Base-by-base conservation (phyloP, 2,329 filamentous ascomycete genomes). In the Trichoderma gracile region DNA sequence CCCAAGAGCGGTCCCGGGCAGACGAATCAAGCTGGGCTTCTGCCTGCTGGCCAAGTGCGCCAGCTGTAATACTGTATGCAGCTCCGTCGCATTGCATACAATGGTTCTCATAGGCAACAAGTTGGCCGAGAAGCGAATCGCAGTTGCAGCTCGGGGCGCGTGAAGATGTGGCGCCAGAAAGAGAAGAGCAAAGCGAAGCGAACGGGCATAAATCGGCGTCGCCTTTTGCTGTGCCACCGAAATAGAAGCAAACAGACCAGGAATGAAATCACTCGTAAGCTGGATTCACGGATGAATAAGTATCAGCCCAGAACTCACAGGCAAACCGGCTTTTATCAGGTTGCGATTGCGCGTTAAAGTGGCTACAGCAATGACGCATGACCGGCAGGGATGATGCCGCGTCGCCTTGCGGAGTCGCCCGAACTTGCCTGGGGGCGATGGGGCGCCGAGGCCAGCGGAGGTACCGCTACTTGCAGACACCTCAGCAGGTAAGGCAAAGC, bases 311-410 rank as follows among this genome's bases (percentile, higher is more conserved):
- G 27, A 46, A 46, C 42, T 17, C 17, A n/a, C n/a, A 46, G 49
- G 54, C 21, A 62, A 62, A 38, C 59, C 59, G 59, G 59, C 47
- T 62, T 62, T 59, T 62, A 14, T 23, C 27, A n/a, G n/a, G n/a
- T 46, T 30, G 43, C 38, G 25, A 21, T 61, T 50, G 46, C 52
- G 65, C 63, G 65, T 45, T 66, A 65, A 66, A 66, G 65, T 66
- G 65, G 65, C 30, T 56, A 65, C 64, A 47, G 45, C 64, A 50
- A 63, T 63, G 64, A 63, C 58, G 64, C 58, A 63, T 65, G 58
- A 46, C 45, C 45, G 33, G 43, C 56, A 55, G 56, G 49, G 63
- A 60, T 38, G 33, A 38, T 59, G 54, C 25, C 17, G 55, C 56
- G 23, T 65, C 59, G 45, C 33, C n/a, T n/a, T 62, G 59, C 59